Evolutionary conservation across 768 basidiomycete genomes (phyloP).

Genomic region (Exsudoporus frostii): DNA sequence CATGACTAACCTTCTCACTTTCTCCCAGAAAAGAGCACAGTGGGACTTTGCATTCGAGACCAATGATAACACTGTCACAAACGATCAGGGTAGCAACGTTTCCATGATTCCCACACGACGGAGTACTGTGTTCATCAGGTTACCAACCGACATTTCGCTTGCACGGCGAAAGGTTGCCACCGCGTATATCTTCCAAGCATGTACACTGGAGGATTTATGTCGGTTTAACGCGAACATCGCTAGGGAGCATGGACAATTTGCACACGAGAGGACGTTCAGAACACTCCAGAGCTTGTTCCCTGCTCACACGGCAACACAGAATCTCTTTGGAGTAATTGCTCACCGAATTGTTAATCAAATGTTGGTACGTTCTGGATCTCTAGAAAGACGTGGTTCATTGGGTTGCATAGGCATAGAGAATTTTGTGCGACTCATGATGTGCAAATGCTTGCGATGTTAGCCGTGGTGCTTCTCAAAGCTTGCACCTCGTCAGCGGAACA

Average conservation of each 20-base stretch:
- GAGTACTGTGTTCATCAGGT: conserved; percentile 59
- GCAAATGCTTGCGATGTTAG: conserved; percentile 79
- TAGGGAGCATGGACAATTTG: conserved; percentile 54
- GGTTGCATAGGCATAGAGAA: conserved; percentile 39
- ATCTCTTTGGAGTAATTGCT: conserved; percentile 22
- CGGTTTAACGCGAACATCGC: conserved; percentile 59
- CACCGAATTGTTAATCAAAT: conserved; percentile 43
- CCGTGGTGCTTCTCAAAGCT: conserved; percentile 61
- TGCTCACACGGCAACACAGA: conserved; percentile 22
- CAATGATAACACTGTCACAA: conserved; percentile 30
- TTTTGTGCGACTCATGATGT: conserved; percentile 56
- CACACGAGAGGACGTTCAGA: conserved; percentile 69
- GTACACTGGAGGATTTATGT: conserved; percentile 48
- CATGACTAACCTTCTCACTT: conserved; percentile 73
- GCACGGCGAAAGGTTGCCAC: conserved; percentile 53
- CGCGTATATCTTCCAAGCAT: conserved; percentile 55
- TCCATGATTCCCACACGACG: conserved; percentile 38
- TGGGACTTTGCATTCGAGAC: conserved; percentile 41
- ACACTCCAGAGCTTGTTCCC: conserved; percentile 51
- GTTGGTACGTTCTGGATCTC: conserved; percentile 37
- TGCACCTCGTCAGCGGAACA: conserved; percentile 8
- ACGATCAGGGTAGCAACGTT: conserved; percentile 17
- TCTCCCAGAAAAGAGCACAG: conserved; percentile 44
- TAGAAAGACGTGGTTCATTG: neutral
- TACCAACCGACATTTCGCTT: conserved; percentile 46